Base-by-base conservation (phyloP, 2,329 filamentous ascomycete species). In the Arthrobotrys conoides region DNA sequence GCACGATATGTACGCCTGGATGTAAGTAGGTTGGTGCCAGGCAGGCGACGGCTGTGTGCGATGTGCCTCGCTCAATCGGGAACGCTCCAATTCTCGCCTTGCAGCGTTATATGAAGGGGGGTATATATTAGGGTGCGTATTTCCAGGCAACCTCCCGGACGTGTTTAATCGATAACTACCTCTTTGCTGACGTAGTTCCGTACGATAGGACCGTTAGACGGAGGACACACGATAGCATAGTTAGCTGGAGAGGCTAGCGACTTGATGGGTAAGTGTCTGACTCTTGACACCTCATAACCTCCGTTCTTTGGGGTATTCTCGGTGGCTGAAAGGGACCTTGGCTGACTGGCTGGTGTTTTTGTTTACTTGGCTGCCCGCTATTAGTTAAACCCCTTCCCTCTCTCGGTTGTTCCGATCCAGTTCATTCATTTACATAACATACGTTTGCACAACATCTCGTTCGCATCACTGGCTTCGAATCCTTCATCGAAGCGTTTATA, bases 41-140 rank as follows among this genome's bases (percentile, higher is more conserved):
- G 61, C 18, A 36, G 53, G 24, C 30, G 46, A 27, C 51, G 20
- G n/a, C 24, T 71, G 33, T 72, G 61, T 38, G 20, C 65, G 61
- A 73, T 73, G 70, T 49, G 51, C 70, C 70, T 73, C 63, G 61
- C 69, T 72, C 48, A 48, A 67, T 67, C 51, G 49, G 61, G 70
- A 36, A 30, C 46, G 20, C 57, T 44, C 57, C 8, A 24, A 44
- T 61, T 61, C 57, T 44, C 36, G 36, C 30, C 20, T 36, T 44
- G 70, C 55, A 73, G 49, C 44, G 24, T 20, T 49, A 49, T 65
- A 65, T 49, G 44, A 49, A 49, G 36, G 44, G 59, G 41, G 49
- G 12, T 41, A 57, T 49, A 72, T 61, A 61, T 41, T 44, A 49
- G n/a, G 69, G 41, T 67, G 24, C 20, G 65, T 27, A 24, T 33